These are phyloP conservation scores for Hippophae gyantsensis DNA, from an alignment of 306 rosid species.

Conservation along the genomic window DNA sequence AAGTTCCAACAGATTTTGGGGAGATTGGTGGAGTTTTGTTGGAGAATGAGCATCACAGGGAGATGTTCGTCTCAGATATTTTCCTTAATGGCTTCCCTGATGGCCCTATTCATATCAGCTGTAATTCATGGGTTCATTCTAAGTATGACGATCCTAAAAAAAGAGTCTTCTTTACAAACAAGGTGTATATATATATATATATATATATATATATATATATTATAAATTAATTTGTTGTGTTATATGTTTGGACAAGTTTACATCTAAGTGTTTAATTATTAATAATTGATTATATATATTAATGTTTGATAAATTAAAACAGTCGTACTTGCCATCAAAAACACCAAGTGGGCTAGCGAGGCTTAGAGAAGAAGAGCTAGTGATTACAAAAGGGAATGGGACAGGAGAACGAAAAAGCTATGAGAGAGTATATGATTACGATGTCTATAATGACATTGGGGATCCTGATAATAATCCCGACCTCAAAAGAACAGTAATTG, in stretches of 20 bases:
- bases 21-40: slow-evolving; percentile 50
- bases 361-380: slow-evolving; percentile 34
- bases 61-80: slow-evolving; percentile 36
- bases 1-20: slow-evolving; percentile 40
- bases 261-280: not conserved
- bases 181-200: slow-evolving; percentile 23
- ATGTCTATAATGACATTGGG: slow-evolving; percentile 62
- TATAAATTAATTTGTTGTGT: not conserved
- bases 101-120: slow-evolving; percentile 30
- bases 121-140: slow-evolving; percentile 72
- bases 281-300: not conserved
- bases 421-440: slow-evolving; percentile 55
- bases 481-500: slow-evolving; percentile 22
- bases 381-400: slow-evolving; percentile 31
- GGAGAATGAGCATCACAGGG: slow-evolving; percentile 57
- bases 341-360: slow-evolving; percentile 55
- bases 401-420: slow-evolving; percentile 31
- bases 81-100: slow-evolving; percentile 35
- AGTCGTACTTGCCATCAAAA: slow-evolving; percentile 51
- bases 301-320: not conserved
- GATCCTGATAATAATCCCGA: slow-evolving; percentile 27
- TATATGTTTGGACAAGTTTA: not conserved
- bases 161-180: slow-evolving; percentile 54
- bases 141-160: slow-evolving; percentile 37
- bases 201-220: too few relatives aligned